phyloP scores from a whole-genome alignment of 228 moss, liverwort and hornwort genomes.

The Sphagnum fallax region DNA sequence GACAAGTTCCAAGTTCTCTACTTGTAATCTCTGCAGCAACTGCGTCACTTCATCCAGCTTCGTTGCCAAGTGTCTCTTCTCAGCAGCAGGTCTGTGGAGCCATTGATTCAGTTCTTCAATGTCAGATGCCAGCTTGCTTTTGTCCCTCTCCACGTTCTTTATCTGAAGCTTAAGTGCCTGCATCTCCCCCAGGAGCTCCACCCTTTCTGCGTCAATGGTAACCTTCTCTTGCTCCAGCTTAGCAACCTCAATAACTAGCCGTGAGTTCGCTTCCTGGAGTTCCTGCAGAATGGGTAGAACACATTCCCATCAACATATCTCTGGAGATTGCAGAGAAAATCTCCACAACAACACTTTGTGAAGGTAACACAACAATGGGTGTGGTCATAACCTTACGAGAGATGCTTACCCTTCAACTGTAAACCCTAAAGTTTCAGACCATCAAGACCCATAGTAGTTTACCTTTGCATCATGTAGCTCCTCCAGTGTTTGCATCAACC shows the following conservation, averaged over 20 bases:
- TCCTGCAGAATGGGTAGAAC: conserved; percentile 15
- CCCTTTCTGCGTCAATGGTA: conserved; percentile 11
- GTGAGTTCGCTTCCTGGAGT: conserved; percentile 26
- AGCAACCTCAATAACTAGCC: conserved; percentile 15
- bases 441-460: not conserved
- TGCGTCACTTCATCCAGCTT: conserved; percentile 33
- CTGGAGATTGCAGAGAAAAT: not conserved
- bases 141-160: conserved; percentile 22
- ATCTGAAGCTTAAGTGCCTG: conserved; percentile 20
- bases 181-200: conserved; percentile 10
- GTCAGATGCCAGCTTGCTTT: conserved; percentile 27
- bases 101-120: conserved; percentile 15
- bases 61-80: conserved; percentile 33
- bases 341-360: no score
- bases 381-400: no score
- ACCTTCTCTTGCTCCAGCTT: conserved; percentile 19
- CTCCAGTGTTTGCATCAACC: conserved; percentile 26
- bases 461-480: conserved; percentile 34
- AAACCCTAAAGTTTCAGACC: no score
- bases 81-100: conserved; percentile 24
- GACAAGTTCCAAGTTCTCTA: conserved; percentile 18
- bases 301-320: not conserved
- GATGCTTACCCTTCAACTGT: no score
- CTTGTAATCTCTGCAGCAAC: conserved; percentile 17
- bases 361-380: no score